Conservation (phyloP, 169 alveolate species). For the Eimeria sp. region DNA sequence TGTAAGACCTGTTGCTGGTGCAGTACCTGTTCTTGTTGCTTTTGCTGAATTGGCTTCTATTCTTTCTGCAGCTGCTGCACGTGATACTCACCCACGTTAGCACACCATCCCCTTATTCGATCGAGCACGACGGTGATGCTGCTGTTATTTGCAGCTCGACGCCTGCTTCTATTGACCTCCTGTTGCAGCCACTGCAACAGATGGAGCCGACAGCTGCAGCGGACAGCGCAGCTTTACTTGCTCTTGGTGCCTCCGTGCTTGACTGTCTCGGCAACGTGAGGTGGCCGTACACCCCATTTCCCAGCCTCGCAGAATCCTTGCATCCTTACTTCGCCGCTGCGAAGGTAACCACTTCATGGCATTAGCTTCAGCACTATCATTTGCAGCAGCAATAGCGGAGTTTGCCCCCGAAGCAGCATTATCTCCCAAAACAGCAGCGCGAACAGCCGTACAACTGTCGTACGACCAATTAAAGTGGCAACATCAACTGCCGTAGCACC, state of each 20-base stretch:
- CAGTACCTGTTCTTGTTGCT: slow-evolving; percentile 30
- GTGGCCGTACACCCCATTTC: slow-evolving; percentile 82
- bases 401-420: no score
- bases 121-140: slow-evolving; percentile 27
- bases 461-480: no score
- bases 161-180: slow-evolving; percentile 57
- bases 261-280: slow-evolving; percentile 79
- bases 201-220: slow-evolving; percentile 25
- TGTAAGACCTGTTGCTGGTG: slow-evolving; percentile 42
- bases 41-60: not conserved
- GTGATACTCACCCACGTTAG: not conserved
- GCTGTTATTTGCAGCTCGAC: slow-evolving; percentile 52
- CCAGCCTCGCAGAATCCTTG: slow-evolving; percentile 37
- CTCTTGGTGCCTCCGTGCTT: slow-evolving; percentile 58
- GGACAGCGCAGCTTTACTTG: slow-evolving; percentile 49
- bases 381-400: not conserved
- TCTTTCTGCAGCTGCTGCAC: slow-evolving; percentile 18
- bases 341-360: not conserved
- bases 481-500: not conserved
- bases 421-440: no score
- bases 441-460: no score
- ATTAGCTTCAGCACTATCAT: not conserved
- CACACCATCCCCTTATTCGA: not conserved
- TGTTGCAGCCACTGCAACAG: slow-evolving; percentile 79
- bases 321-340: slow-evolving; percentile 71